Base-by-base conservation (phyloP, 106 monocot genomes). In the Allium fistulosum region DNA sequence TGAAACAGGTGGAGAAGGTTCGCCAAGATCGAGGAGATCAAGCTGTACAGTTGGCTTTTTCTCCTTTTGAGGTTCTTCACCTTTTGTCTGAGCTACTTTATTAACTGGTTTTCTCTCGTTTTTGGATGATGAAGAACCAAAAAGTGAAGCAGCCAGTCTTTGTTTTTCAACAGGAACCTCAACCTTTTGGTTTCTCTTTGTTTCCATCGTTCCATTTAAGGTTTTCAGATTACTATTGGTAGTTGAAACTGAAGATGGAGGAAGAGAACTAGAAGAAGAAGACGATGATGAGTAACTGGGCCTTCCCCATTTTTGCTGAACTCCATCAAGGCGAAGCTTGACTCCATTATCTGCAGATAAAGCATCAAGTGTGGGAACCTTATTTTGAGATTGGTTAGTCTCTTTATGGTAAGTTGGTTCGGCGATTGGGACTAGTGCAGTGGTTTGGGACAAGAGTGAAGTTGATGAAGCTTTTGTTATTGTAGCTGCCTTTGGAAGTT, bases 271-370 rank as follows among this genome's bases (percentile, higher is more conserved):
- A 26, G 93, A 75, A 52, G 83, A n/a, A 9, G 76, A 27, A 64
- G 97, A 65, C 15, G 88, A 63, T 22, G 91, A 83, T 26, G 84
- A 83, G 76, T 93, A 93, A 6, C 77, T 77, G n/a, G 89, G 93
- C 59, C 60, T 82, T 4, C 99, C 99, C 99, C 99, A 99, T 60
- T 93, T 99, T 75, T 80, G 92, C 72, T 93, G 93, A 51, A 99
- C 90, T 8, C 93, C 90, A 49, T 90, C 90, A 49, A 99, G 87
- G 8, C 81, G 86, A 71, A 99, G 89, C 47, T 70, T 86, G 7
- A 87, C 61, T 50, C 78, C 85, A 66, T 46, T 7, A 66, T 84
- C 84, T 17, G 81, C 49, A 57, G 85, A 80, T 11, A 78, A 61
- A 11, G 72, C 17, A 56, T 82, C 81, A 22, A 74, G 52, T 28